Conservation (phyloP, 805 yeast genomes). For the Monosporozyma servazzii region DNA sequence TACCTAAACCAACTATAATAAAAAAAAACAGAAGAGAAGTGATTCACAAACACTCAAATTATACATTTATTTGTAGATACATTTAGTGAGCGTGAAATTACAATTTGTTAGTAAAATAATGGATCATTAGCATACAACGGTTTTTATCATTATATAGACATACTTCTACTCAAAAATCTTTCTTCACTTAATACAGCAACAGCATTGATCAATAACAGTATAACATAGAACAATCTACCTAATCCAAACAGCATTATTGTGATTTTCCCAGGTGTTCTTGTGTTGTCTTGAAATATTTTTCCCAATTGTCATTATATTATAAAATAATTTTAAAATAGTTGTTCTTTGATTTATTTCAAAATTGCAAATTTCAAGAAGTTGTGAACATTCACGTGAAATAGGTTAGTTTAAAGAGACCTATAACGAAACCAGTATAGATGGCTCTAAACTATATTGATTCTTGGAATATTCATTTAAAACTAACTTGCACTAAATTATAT, state of each 20-base stretch:
- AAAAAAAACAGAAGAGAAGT: neutral
- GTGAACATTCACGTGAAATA: neutral
- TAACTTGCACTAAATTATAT: neutral
- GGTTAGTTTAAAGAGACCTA: too few relatives aligned
- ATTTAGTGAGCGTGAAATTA: too few relatives aligned
- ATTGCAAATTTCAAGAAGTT: neutral
- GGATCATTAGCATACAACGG: neutral
- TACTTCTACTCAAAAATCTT: slow-evolving; percentile 57
- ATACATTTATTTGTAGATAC: neutral
- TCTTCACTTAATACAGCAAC: slow-evolving; percentile 76
- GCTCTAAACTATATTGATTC: too few relatives aligned
- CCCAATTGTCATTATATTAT: neutral
- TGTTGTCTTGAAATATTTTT: neutral
- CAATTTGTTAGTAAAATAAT: slow-evolving; percentile 1
- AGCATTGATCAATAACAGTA: slow-evolving; percentile 54
- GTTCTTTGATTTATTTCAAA: neutral
- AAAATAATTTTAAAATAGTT: too few relatives aligned
- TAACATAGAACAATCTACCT: slow-evolving; percentile 48
- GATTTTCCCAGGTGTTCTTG: neutral
- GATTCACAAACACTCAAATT: neutral
- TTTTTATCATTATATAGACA: slow-evolving; percentile 3
- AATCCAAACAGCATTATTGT: slow-evolving; percentile 43
- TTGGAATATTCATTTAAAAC: too few relatives aligned
- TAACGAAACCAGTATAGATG: neutral
- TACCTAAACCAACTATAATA: slow-evolving; percentile 37